Evolutionary conservation across 768 basidiomycete species (phyloP), one percentile per base, ranked within the genome.

Genomic region (Psilocybe subaeruginosa): DNA sequence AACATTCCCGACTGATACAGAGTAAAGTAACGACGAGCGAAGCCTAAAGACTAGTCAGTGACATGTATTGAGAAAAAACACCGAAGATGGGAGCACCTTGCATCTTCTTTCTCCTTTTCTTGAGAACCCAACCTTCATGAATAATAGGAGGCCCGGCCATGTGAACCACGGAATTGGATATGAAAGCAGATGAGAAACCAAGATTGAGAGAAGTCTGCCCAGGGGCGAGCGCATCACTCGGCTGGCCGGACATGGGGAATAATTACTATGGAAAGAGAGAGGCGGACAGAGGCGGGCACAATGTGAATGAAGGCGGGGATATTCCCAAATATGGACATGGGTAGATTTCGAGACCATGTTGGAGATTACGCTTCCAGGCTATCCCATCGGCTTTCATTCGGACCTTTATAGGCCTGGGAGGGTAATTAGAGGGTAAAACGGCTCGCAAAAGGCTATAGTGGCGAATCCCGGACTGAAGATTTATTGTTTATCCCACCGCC

Each of bases 81-180:
- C 41, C 55, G 35, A 31, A 54, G 47, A 37, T 43, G 41, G 57
- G 58, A 74, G 53, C 66, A 88, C 92, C 92, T 79, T 94, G 93
- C 89, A 93, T 88, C 77, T 85, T 92, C 81, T 92, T 93, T 64
- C 92, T 79, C 66, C 92, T 80, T 76, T 95, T 95, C 78, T 94
- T 94, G 62, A 94, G 79, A 4, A 93, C 76, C 91, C 91, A 94
- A 76, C 92, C 92, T 67, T 91, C 82, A 54, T 76, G 80, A 3
- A 90, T 64, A 37, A 70, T 54, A 56, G 63, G 54, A 17, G 62
- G 60, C 29, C 48, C 58, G 27, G 57, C 55, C 63, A 69, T 61
- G 52, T 67, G 59, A 48, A 60, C 62, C 9, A 61, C 35, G n/a
- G 59, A 56, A 29, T 31, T 58, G 30, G 64, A 45, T 33, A 62